Percentiles rank a stretch among this genome's conserved stretches.
Conservation (phyloP, 345 rosid species). For the Geranium rotundifolium region DNA sequence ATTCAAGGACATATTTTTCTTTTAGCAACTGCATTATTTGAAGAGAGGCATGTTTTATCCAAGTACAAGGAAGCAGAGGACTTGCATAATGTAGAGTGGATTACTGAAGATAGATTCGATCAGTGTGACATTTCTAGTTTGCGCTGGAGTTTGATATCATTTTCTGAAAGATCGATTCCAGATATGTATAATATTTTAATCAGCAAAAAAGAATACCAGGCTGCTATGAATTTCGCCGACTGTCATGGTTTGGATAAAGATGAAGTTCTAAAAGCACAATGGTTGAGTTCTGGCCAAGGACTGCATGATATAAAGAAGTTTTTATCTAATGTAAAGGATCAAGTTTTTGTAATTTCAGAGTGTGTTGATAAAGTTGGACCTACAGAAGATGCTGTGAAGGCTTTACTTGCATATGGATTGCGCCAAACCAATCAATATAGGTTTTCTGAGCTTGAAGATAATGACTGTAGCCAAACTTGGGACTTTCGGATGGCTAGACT, state of each 20-base stretch:
- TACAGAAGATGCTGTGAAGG: slow-evolving; percentile 73
- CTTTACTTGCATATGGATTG: slow-evolving; percentile 63
- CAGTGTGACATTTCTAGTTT: slow-evolving; percentile 26
- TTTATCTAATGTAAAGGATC: slow-evolving; percentile 61
- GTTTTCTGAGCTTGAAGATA: slow-evolving; percentile 41
- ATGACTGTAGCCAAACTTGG: slow-evolving; percentile 50
- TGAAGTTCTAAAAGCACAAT: slow-evolving; percentile 66
- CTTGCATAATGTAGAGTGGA: slow-evolving; percentile 16
- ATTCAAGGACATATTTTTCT: slow-evolving; percentile 53
- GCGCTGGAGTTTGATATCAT: slow-evolving; percentile 64
- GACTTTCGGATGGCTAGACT: slow-evolving; percentile 68
- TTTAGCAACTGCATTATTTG: slow-evolving; percentile 42
- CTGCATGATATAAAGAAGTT: slow-evolving; percentile 41
- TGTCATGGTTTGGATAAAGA: slow-evolving; percentile 70
- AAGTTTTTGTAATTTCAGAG: slow-evolving; percentile 58
- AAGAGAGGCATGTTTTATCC: slow-evolving; percentile 19
- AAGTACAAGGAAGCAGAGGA: slow-evolving; percentile 25
- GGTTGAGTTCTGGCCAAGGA: slow-evolving; percentile 66
- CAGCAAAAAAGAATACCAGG: slow-evolving; percentile 40
- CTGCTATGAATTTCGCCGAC: slow-evolving; percentile 72
- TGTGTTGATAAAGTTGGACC: slow-evolving; percentile 68
- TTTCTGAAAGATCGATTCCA: slow-evolving; percentile 62
- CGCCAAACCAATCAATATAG: slow-evolving; percentile 37
- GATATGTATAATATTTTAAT: slow-evolving; percentile 77
- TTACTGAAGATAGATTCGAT: slow-evolving; percentile 21